phyloP scores from a whole-genome alignment of 2,329 filamentous ascomycete species.

The Chaetomiaceae sp. region DNA sequence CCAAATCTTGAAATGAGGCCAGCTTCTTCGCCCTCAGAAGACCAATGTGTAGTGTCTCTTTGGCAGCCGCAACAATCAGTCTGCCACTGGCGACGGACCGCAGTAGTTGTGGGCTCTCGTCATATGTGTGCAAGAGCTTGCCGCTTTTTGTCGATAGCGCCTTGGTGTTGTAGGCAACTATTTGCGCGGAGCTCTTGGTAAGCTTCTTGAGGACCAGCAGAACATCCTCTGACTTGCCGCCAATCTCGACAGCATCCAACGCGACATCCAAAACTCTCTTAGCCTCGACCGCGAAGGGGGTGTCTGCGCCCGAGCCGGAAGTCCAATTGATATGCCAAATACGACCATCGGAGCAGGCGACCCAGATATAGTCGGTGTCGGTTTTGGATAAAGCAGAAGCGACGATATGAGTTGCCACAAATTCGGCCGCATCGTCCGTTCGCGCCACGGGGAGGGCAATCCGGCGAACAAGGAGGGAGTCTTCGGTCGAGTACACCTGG shows the following conservation, averaged over 20 bases:
- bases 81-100: constrained; percentile 46
- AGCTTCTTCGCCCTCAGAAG: constrained; percentile 34
- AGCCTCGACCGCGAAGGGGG: constrained; percentile 40
- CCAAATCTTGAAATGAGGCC: constrained; percentile 38
- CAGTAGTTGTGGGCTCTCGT: constrained; percentile 24
- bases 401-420: constrained; percentile 35
- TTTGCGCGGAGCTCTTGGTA: constrained; percentile 33
- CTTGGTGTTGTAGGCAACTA: constrained; percentile 43
- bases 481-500: constrained; percentile 74
- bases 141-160: constrained; percentile 21
- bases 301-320: constrained; percentile 38
- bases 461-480: constrained; percentile 73
- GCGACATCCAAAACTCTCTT: constrained; percentile 43
- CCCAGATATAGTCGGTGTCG: constrained; percentile 50
- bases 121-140: constrained; percentile 25
- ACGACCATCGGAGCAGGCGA: constrained; percentile 53
- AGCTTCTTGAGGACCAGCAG: constrained; percentile 44
- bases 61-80: constrained; percentile 52
- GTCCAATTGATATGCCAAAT: constrained; percentile 58
- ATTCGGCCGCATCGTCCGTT: constrained; percentile 27
- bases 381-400: constrained; percentile 38
- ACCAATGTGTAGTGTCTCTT: constrained; percentile 57
- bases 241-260: constrained; percentile 37
- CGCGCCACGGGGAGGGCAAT: constrained; percentile 49
- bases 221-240: constrained; percentile 38